A percentile compares a stretch with the other conserved stretches of the same genome.
Conservation (phyloP, 805 yeast species). For the Saccharomycopsis fermentans region DNA sequence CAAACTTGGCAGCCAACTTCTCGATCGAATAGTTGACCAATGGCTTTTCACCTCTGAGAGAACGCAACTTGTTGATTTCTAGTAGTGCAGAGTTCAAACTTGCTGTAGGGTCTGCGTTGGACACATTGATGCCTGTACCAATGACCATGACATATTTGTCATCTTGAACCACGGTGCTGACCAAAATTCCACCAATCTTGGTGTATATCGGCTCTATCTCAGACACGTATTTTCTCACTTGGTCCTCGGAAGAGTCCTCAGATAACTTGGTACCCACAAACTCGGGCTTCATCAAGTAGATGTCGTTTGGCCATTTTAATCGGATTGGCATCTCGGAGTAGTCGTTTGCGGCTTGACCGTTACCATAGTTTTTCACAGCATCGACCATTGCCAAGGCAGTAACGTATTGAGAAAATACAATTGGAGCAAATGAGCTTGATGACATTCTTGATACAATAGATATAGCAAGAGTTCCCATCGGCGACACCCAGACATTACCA, state of each 20-base stretch:
- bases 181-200: slow-evolving; percentile 77
- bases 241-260: slow-evolving; percentile 17
- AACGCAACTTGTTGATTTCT: slow-evolving; percentile 46
- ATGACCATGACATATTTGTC: slow-evolving; percentile 56
- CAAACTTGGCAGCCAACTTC: slow-evolving; percentile 52
- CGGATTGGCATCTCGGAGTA: slow-evolving; percentile 69
- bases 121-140: slow-evolving; percentile 83
- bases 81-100: slow-evolving; percentile 67
- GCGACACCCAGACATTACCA: slow-evolving; percentile 91
- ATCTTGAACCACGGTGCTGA: slow-evolving; percentile 62
- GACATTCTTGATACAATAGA: slow-evolving; percentile 62
- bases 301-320: slow-evolving; percentile 96
- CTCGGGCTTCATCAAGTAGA: slow-evolving; percentile 65
- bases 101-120: slow-evolving; percentile 84
- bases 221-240: slow-evolving; percentile 23
- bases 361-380: slow-evolving; percentile 54
- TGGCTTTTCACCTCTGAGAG: slow-evolving; percentile 29
- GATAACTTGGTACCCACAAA: slow-evolving; percentile 26
- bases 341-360: slow-evolving; percentile 32
- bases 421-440: slow-evolving; percentile 37
- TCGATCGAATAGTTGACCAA: slow-evolving; percentile 40
- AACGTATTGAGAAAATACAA: slow-evolving; percentile 81
- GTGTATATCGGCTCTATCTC: slow-evolving; percentile 57
- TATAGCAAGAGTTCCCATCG: slow-evolving; percentile 80
- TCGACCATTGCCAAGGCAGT: slow-evolving; percentile 76